Evolutionary conservation across 2,329 filamentous ascomycete species (phyloP).

Genomic region (Pseudopithomyces maydicus): DNA sequence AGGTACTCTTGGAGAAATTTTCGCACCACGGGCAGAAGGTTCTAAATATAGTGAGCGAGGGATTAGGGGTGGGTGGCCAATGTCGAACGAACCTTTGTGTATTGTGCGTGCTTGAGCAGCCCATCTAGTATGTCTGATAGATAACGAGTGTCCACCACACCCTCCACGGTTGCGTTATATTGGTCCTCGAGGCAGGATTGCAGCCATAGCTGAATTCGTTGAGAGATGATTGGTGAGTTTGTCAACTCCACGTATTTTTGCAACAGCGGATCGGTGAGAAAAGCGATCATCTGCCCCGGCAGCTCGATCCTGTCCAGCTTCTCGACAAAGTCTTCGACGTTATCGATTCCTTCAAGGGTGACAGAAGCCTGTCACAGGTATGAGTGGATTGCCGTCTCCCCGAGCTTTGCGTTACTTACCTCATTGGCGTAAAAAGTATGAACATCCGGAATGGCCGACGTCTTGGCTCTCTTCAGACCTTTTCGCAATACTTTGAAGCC

Average conservation of each 20-base stretch:
- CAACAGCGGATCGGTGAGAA: slow-evolving; percentile 74
- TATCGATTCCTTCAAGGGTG: slow-evolving; percentile 76
- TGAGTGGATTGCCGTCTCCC: slow-evolving; percentile 13
- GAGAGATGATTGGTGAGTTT: slow-evolving; percentile 30
- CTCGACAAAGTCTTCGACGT: slow-evolving; percentile 69
- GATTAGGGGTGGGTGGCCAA: too few relatives aligned
- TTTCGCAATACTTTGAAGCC: slow-evolving; percentile 68
- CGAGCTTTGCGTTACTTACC: slow-evolving; percentile 36
- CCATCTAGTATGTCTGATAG: slow-evolving; percentile 39
- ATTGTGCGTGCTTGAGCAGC: slow-evolving; percentile 38
- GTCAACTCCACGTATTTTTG: slow-evolving; percentile 73
- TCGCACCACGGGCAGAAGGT: slow-evolving; percentile 33
- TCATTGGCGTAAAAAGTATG: slow-evolving; percentile 76
- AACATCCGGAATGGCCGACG: slow-evolving; percentile 65
- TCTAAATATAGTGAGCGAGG: slow-evolving; percentile 26
- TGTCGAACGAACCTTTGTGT: slow-evolving; percentile 36
- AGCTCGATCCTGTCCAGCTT: slow-evolving; percentile 79
- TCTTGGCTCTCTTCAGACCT: slow-evolving; percentile 55
- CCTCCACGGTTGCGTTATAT: slow-evolving; percentile 23
- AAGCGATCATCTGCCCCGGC: slow-evolving; percentile 80
- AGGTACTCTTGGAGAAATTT: slow-evolving; percentile 44
- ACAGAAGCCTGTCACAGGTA: slow-evolving; percentile 43
- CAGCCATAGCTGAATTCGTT: slow-evolving; percentile 46
- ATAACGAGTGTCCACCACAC: slow-evolving; percentile 21
- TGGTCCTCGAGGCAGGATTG: slow-evolving; percentile 44